Evolutionary conservation across 805 yeast genomes (phyloP), one percentile per base, ranked within the genome.

Genomic region (Cyberlindnera saturnus): DNA sequence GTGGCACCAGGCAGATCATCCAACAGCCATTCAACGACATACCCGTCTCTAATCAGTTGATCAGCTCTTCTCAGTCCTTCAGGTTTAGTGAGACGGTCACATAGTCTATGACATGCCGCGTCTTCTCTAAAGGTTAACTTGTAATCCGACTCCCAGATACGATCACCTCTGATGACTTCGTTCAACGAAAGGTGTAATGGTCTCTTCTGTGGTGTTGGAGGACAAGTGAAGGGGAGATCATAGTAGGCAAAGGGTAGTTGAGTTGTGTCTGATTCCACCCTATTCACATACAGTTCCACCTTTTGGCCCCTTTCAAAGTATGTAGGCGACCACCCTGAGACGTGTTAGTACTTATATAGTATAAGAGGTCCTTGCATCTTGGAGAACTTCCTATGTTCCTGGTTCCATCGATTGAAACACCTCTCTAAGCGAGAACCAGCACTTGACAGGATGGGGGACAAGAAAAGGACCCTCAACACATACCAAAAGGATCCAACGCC

Each of bases 1-100:
- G 96, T 87, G 1, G 96, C 91, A 7, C 93, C 95, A 0, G 96
- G 96, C 30, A 88, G 65, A 18, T 81, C 86, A 64, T 89, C 96
- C 14, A 88, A 68, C 20, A 76, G 63, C 96, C 96, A 88, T 56
- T 88, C 90, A 13, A 77, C 89, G 41, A 82, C 81, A 54, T 88
- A 88, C 3, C 85, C 85, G 41, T 80, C 66, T 51, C 75, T 69
- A 32, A 88, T 79, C 46, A 88, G 65, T 23, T 75, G 71, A 45
- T 69, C 77, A 0, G 91, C 87, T 40, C 75, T 67, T 41, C 61
- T 65, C 30, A 83, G 56, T 6, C 76, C 82, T 1, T 61, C 61
- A 15, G 71, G 73, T n/a, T 59, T 63, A 13, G 83, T 75, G n/a
- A 67, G 66, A 51, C 84, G 70, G 38, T 81, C 84, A 65, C 96